Percentiles rank a stretch among this genome's conserved stretches.
These are phyloP conservation scores for Russula dissimulans DNA, from an alignment of 768 basidiomycete species.

Conservation along the genomic window DNA sequence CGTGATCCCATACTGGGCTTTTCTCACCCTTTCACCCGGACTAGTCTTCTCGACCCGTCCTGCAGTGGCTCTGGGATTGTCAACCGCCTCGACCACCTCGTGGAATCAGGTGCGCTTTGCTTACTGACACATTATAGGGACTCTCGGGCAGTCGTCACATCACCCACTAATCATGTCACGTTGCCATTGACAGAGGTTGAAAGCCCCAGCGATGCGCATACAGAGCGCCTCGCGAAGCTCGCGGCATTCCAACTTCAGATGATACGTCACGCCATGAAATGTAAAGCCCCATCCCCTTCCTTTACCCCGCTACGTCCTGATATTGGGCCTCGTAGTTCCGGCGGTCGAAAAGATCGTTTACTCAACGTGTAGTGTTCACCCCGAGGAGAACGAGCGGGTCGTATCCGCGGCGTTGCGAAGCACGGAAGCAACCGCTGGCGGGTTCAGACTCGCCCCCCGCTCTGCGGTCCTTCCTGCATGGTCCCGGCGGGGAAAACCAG, in stretches of 20 bases:
- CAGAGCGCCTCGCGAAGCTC: conserved; percentile 73
- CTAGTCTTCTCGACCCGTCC: conserved; percentile 86
- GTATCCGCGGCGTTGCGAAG: conserved; percentile 65
- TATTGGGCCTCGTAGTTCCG: conserved; percentile 45
- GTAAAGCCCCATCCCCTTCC: conserved; percentile 34
- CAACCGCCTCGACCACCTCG: conserved; percentile 77
- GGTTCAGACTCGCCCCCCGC: conserved; percentile 61
- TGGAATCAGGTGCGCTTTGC: conserved; percentile 58
- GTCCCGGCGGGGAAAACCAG: conserved; percentile 67
- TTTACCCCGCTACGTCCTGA: background rate
- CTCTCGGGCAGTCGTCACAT: background rate
- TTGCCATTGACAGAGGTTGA: conserved; percentile 35
- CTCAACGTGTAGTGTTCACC: conserved; percentile 94
- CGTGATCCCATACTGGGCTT: background rate
- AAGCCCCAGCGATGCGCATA: conserved; percentile 41
- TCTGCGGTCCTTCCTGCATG: conserved; percentile 69
- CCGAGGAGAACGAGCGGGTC: conserved; percentile 88
- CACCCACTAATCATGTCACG: conserved; percentile 6
- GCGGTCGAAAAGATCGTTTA: conserved; percentile 78
- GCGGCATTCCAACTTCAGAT: conserved; percentile 84
- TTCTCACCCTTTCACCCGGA: background rate
- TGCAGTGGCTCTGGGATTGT: conserved; percentile 94
- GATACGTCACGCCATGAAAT: conserved; percentile 93
- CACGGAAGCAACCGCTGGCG: conserved; percentile 49
- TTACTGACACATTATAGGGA: background rate